Evolutionary conservation across 257 asterid genomes (phyloP).

Genomic region (Capsicum pubescens): DNA sequence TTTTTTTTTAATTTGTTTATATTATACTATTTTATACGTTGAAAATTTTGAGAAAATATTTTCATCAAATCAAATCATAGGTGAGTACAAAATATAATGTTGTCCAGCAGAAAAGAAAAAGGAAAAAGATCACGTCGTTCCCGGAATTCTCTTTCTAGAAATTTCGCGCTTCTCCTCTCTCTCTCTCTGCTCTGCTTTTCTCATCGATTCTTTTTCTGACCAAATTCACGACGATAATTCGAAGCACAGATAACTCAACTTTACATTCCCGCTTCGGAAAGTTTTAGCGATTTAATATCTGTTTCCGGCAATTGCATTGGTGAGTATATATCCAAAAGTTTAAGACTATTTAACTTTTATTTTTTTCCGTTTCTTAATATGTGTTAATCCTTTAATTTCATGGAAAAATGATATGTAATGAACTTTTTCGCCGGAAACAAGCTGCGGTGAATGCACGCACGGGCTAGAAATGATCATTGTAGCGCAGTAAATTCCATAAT

Average conservation of each 20-base stretch:
- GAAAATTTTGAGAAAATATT: too few relatives aligned
- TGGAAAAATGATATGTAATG: not conserved
- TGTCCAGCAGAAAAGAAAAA: not conserved
- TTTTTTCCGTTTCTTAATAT: not conserved
- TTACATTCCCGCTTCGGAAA: not conserved
- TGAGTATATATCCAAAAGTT: not conserved
- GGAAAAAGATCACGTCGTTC: not conserved
- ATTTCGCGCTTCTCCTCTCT: slow-evolving; percentile 18
- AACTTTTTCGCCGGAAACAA: not conserved
- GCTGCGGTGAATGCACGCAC: not conserved
- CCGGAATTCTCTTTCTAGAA: slow-evolving; percentile 21
- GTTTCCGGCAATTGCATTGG: slow-evolving; percentile 5
- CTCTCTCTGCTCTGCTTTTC: not conserved
- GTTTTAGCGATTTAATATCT: not conserved
- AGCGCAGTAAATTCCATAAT: not conserved
- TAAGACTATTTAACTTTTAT: not conserved
- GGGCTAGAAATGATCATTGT: not conserved
- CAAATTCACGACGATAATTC: not conserved
- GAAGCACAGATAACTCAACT: not conserved
- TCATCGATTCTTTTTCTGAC: not conserved
- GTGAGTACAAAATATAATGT: too few relatives aligned
- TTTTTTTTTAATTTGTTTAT: too few relatives aligned
- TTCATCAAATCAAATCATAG: too few relatives aligned
- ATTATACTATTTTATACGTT: too few relatives aligned
- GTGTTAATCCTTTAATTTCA: not conserved